phyloP scores from a whole-genome alignment of 805 yeast species.

The Metschnikowia borealis region DNA sequence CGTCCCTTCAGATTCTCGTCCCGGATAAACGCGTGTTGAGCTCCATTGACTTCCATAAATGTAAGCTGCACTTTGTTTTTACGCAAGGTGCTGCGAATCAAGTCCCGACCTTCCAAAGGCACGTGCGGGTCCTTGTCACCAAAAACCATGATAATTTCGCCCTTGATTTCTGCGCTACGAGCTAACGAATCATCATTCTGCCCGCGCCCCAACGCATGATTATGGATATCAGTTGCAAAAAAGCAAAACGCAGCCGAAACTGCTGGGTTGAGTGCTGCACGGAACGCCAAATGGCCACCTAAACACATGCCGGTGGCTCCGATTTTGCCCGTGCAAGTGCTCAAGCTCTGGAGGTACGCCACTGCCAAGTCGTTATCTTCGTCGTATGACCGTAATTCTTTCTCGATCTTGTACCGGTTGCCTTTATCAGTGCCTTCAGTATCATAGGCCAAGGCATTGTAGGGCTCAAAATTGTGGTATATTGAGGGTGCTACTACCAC shows the following conservation, averaged over 20 bases:
- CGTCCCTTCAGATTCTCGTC: constrained; percentile 80
- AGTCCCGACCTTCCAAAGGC: constrained; percentile 70
- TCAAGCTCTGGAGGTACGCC: constrained; percentile 54
- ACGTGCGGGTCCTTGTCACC: constrained; percentile 81
- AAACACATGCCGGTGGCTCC: constrained; percentile 88
- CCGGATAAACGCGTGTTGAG: constrained; percentile 80
- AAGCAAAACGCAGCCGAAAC: constrained; percentile 68
- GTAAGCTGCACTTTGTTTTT: constrained; percentile 60
- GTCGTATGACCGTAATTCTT: constrained; percentile 68
- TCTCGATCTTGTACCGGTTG: constrained; percentile 59
- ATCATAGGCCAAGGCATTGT: constrained; percentile 66
- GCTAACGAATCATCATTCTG: constrained; percentile 60
- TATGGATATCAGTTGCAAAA: constrained; percentile 79
- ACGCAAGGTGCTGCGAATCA: constrained; percentile 59
- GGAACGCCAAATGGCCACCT: constrained; percentile 77
- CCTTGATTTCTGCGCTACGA: constrained; percentile 51
- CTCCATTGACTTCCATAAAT: constrained; percentile 70
- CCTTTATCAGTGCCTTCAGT: constrained; percentile 73
- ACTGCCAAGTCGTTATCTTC: constrained; percentile 65
- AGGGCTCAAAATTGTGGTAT: constrained; percentile 67
- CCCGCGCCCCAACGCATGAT: constrained; percentile 61
- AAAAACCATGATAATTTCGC: constrained; percentile 64
- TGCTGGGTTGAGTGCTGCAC: constrained; percentile 61
- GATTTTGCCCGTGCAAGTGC: constrained; percentile 65
- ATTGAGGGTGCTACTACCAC: constrained; percentile 77